phyloP scores from a whole-genome alignment of 176 grass and related monocot species.

The Oropetium thomaeum region DNA sequence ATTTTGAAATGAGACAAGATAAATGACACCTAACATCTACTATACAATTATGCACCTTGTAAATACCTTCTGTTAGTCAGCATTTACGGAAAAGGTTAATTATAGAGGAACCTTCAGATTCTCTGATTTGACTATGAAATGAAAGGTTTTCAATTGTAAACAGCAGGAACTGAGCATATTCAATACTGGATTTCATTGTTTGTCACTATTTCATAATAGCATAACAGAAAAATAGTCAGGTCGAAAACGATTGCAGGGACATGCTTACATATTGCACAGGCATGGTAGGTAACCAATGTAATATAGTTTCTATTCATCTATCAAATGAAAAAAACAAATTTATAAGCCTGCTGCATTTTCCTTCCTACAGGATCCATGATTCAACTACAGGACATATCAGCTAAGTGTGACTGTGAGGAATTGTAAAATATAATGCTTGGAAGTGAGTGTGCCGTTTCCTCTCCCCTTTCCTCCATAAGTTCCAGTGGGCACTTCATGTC shows the following conservation, averaged over 20 bases:
- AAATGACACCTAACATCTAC: neutral
- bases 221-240: too few species aligned
- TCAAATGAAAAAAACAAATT: neutral
- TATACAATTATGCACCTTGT: neutral
- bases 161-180: too few species aligned
- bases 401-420: neutral
- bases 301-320: neutral
- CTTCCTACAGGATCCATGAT: neutral
- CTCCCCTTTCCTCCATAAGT: neutral
- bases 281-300: neutral
- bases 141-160: neutral
- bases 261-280: too few species aligned
- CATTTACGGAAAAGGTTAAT: too few species aligned
- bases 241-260: too few species aligned
- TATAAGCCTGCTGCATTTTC: neutral
- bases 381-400: neutral
- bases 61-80: neutral
- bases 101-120: too few species aligned
- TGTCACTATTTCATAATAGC: too few species aligned
- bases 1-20: neutral
- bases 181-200: too few species aligned
- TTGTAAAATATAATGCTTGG: neutral
- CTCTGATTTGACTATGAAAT: neutral
- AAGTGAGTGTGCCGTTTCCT: neutral
- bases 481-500: neutral